phyloP scores from a whole-genome alignment of 768 basidiomycete species.

The Rickenella mellea region DNA sequence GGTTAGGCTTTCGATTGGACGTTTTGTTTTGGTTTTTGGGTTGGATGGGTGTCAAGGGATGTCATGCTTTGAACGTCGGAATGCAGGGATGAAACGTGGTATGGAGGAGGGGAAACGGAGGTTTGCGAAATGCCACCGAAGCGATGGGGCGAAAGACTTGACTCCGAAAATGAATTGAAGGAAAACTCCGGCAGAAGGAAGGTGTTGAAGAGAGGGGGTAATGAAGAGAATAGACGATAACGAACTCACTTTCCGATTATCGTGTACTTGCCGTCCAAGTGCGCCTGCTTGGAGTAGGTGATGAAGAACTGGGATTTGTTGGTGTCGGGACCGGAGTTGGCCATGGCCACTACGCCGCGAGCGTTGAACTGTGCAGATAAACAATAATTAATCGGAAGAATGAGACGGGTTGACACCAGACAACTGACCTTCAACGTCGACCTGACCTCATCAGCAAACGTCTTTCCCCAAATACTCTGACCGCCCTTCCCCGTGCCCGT shows the following conservation, averaged over 20 bases:
- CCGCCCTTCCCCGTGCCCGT: constrained; percentile 90
- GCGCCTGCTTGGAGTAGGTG: constrained; percentile 86
- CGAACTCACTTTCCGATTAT: constrained; percentile 70
- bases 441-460: constrained; percentile 87
- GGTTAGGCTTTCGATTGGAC: too few species aligned
- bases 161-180: too few species aligned
- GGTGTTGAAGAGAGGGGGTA: not conserved
- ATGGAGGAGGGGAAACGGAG: too few species aligned
- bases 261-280: constrained; percentile 90
- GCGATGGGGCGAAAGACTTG: too few species aligned
- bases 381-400: constrained; percentile 15
- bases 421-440: constrained; percentile 80
- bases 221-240: not conserved
- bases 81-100: too few species aligned
- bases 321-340: constrained; percentile 87
- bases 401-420: not conserved
- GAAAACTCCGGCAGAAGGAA: not conserved
- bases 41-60: too few species aligned
- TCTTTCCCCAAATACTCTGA: constrained; percentile 91
- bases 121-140: too few species aligned
- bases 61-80: too few species aligned
- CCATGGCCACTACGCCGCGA: constrained; percentile 95
- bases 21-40: too few species aligned
- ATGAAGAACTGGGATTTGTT: constrained; percentile 92
- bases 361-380: constrained; percentile 68